Percentiles rank a stretch among this genome's conserved stretches.
phyloP scores from a whole-genome alignment of 345 rosid genomes.

The Nasturtium officinale region DNA sequence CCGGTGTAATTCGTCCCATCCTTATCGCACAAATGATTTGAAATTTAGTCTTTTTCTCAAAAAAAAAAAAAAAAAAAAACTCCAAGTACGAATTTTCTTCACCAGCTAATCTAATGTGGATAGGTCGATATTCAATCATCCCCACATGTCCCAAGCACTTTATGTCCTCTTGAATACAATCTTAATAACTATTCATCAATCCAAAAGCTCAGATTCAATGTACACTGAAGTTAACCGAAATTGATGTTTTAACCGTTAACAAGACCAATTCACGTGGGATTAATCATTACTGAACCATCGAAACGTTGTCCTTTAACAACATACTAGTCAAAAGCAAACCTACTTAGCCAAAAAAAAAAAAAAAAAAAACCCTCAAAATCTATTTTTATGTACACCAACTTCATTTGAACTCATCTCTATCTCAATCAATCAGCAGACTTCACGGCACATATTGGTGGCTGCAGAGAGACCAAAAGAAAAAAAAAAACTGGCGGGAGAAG shows the following conservation, averaged over 20 bases:
- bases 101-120: background rate
- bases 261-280: background rate
- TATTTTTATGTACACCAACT: conserved; percentile 1
- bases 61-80: too few relatives aligned
- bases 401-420: background rate
- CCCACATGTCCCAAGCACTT: background rate
- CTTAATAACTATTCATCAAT: background rate
- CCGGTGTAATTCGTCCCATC: background rate
- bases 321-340: background rate
- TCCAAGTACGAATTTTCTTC: background rate
- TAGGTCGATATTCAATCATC: background rate
- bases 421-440: background rate
- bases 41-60: background rate
- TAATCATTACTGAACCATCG: background rate
- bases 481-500: conserved; percentile 6
- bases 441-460: background rate
- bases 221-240: background rate
- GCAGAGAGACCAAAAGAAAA: background rate
- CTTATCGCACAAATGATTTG: background rate
- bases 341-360: too few relatives aligned
- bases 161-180: background rate
- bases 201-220: background rate
- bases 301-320: background rate
- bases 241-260: background rate
- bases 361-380: background rate